Conservation (phyloP, 148 eudicot species). For the Arctostaphylos glauca region DNA sequence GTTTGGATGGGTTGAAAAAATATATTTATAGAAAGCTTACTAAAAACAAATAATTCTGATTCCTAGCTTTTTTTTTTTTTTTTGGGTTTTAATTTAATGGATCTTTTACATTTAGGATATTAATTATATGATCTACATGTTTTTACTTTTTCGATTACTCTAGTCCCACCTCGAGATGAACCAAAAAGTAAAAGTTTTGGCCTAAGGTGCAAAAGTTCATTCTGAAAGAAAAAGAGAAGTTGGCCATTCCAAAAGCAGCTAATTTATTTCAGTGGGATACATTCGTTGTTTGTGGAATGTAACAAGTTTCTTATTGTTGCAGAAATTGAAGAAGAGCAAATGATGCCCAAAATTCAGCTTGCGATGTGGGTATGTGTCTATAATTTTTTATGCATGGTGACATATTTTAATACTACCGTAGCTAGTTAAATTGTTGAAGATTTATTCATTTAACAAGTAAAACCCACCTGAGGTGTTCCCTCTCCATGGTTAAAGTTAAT, state of each 20-base stretch:
- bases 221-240: background rate
- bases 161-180: background rate
- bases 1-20: too few species aligned
- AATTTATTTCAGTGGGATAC: background rate
- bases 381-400: background rate
- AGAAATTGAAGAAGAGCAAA: slow-evolving; percentile 36
- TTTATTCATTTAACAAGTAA: background rate
- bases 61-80: background rate
- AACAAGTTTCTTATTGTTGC: slow-evolving; percentile 18
- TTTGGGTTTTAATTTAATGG: background rate
- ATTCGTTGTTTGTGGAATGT: background rate
- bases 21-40: background rate
- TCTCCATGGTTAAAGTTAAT: background rate
- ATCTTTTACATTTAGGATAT: background rate
- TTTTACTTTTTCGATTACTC: background rate
- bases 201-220: background rate
- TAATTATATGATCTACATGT: background rate
- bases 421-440: background rate
- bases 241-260: background rate
- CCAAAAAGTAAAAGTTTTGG: background rate
- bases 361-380: slow-evolving; percentile 85
- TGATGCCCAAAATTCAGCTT: slow-evolving; percentile 61
- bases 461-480: background rate
- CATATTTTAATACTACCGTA: background rate
- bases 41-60: background rate